Evolutionary conservation across 257 asterid species (phyloP).

Genomic region (Cordia subcordata): DNA sequence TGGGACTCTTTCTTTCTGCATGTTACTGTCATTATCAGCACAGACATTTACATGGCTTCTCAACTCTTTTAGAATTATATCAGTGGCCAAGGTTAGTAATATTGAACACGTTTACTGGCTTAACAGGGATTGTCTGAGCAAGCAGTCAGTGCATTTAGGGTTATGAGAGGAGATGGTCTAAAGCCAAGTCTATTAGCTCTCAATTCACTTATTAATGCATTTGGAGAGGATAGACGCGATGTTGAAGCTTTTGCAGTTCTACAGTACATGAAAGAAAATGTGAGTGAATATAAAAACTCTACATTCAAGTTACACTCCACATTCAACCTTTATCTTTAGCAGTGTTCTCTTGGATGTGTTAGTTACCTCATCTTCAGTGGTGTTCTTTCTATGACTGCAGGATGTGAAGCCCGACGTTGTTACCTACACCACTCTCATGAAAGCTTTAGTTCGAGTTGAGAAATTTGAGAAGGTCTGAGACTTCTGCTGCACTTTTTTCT

Average conservation of each 20-base stretch:
- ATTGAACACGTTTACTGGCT: slow-evolving; percentile 10
- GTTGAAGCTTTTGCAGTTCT: slow-evolving; percentile 86
- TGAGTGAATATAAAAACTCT: slow-evolving; percentile 24
- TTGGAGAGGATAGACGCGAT: slow-evolving; percentile 92
- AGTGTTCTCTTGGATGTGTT: slow-evolving; percentile 8
- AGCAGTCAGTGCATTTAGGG: slow-evolving; percentile 83
- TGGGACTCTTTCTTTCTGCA: neutral
- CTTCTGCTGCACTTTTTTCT: neutral
- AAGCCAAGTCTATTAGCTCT: slow-evolving; percentile 85
- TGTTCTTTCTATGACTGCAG: slow-evolving; percentile 39
- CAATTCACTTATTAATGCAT: slow-evolving; percentile 83
- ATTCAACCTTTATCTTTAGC: neutral
- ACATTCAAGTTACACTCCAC: neutral
- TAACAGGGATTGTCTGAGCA: slow-evolving; percentile 87
- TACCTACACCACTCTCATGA: slow-evolving; percentile 95
- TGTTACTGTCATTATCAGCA: no score
- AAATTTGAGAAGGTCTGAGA: slow-evolving; percentile 64
- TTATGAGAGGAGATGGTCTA: slow-evolving; percentile 88
- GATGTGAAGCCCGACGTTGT: slow-evolving; percentile 84
- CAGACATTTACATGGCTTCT: no score
- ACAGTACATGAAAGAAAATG: slow-evolving; percentile 93
- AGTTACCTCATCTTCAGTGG: neutral
- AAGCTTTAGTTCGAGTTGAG: slow-evolving; percentile 85
- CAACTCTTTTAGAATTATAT: no score
- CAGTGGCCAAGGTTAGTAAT: neutral